These are phyloP conservation scores for Castanea sativa DNA, from an alignment of 306 rosid genomes.

Conservation along the genomic window DNA sequence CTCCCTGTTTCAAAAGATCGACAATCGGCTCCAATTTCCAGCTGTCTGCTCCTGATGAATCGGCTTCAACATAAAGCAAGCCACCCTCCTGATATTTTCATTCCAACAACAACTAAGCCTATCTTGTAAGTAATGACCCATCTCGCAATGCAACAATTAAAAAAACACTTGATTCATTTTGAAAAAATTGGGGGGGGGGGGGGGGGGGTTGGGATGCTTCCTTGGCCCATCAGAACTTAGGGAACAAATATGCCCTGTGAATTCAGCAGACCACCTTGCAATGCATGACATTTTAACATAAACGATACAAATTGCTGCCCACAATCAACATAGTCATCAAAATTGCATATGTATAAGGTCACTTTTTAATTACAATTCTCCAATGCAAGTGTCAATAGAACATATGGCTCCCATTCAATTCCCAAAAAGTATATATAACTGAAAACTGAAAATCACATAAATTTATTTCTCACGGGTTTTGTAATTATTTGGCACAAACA, in stretches of 20 bases:
- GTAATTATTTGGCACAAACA: no score
- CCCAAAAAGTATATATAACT: background rate
- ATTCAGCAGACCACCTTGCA: no score
- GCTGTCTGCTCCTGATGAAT: constrained; percentile 62
- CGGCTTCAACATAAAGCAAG: constrained; percentile 70
- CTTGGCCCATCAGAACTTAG: no score
- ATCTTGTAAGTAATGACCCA: background rate
- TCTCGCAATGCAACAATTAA: background rate
- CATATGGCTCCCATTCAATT: background rate
- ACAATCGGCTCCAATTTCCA: constrained; percentile 82
- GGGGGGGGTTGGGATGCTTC: no score
- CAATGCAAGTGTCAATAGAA: background rate
- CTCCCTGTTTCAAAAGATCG: constrained; percentile 71
- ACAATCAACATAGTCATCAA: no score
- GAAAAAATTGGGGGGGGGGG: no score
- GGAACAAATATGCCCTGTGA: no score
- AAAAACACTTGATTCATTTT: background rate
- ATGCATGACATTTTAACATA: no score
- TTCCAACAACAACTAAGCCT: no score
- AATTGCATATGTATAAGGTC: no score
- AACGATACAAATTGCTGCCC: no score
- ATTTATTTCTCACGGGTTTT: background rate
- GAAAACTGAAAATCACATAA: background rate
- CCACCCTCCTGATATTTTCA: constrained; percentile 55
- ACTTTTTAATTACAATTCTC: background rate